Base-by-base conservation (phyloP, 2,329 filamentous ascomycete genomes). In the Paecilomyces niveus region DNA sequence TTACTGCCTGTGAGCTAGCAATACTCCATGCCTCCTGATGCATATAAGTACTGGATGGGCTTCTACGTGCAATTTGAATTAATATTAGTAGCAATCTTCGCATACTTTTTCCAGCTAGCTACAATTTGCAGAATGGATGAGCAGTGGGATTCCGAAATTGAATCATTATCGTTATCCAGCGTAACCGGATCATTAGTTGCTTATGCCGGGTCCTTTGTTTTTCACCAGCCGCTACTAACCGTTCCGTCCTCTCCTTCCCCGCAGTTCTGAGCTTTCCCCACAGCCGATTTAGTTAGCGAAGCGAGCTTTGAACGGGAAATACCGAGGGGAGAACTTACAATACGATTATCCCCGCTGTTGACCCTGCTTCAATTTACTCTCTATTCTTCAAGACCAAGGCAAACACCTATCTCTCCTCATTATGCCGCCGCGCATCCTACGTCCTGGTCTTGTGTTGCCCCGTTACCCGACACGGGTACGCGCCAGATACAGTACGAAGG, bases 401-500 rank as follows among this genome's bases (percentile, higher is more conserved):
- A 22, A 29, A 22, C 22, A 22, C 22, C 29, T 22, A 35, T 3
- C 15, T 45, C 18, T 45, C 26, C n/a, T 45, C 39, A 45, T n/a
- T 8, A 71, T 73, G 68, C 66, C 72, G 57, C 70, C 70, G 39
- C 70, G 71, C 58, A 63, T 69, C 39, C 53, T 66, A 29, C 66
- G 64, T 55, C 61, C 39, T n/a, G 18, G 39, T 21, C 39, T 45
- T 45, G 39, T 18, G 39, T 45, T 45, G 9, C 39, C 39, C 3
- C 61, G 49, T 57, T 63, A 10, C 64, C 62, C 15, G 59, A 66
- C 54, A 54, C 66, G 65, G 57, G 65, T 65, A 62, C 67, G 71
- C 58, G 68, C 72, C 53, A 68, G 70, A 54, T 69, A 68, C 60
- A 72, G 72, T 64, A 73, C 70, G 56, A 68, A 59, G 59, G 58